Percentiles rank a stretch among this genome's conserved stretches.
These are phyloP conservation scores for Apiotrichum sp. DNA, from an alignment of 1,284 basidiomycete species.

Conservation along the genomic window DNA sequence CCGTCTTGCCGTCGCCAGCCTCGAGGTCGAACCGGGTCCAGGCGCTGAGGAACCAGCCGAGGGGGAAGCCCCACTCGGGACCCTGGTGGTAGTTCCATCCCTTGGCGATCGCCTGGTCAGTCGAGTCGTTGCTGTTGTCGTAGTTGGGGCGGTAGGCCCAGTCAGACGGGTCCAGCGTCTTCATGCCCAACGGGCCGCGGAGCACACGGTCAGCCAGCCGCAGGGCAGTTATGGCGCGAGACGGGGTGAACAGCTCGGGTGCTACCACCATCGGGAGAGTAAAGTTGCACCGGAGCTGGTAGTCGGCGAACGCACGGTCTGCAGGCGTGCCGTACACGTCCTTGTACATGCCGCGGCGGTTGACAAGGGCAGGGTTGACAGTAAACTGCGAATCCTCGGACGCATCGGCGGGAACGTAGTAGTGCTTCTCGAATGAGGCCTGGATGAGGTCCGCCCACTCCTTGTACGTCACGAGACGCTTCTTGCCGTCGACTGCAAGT, in stretches of 20 bases:
- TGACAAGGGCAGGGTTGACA: conserved; percentile 66
- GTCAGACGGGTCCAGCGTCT: conserved; percentile 79
- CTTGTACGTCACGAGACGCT: conserved; percentile 72
- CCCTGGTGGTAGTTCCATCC: conserved; percentile 68
- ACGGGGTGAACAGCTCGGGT: conserved; percentile 82
- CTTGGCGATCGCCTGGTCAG: conserved; percentile 75
- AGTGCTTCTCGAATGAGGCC: conserved; percentile 78
- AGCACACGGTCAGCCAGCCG: conserved; percentile 68
- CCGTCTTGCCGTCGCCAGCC: conserved; percentile 50
- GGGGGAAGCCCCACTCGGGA: conserved; percentile 84
- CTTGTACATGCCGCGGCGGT: conserved; percentile 95
- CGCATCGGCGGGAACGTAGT: conserved; percentile 79
- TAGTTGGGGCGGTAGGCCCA: conserved; percentile 81
- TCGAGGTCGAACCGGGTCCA: conserved; percentile 74
- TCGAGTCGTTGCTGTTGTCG: conserved; percentile 83
- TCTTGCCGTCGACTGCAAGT: conserved; percentile 64
- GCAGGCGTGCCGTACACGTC: conserved; percentile 86
- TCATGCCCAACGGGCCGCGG: conserved; percentile 83
- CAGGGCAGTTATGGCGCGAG: conserved; percentile 71
- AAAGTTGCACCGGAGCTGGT: conserved; percentile 89
- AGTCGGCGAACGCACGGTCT: conserved; percentile 90
- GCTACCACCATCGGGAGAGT: conserved; percentile 95
- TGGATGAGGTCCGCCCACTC: conserved; percentile 86
- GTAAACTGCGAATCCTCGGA: conserved; percentile 66
- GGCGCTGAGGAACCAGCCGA: conserved; percentile 91